phyloP scores from a whole-genome alignment of 257 asterid genomes.

The Linaria vulgaris region DNA sequence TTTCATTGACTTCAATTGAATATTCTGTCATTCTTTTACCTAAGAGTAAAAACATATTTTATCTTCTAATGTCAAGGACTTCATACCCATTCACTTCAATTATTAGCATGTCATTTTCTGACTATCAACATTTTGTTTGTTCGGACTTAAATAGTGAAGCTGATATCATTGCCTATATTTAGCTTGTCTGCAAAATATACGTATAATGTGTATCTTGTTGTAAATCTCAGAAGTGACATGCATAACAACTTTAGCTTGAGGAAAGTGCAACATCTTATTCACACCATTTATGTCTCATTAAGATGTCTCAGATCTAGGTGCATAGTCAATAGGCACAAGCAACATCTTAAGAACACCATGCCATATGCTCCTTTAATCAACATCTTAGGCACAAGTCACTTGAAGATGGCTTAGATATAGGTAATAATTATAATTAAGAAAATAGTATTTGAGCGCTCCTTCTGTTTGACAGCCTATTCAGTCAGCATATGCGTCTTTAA shows the following conservation, averaged over 20 bases:
- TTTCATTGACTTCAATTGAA: background rate
- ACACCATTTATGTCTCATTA: no score
- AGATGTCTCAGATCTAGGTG: no score
- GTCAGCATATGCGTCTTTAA: slow-evolving; percentile 7
- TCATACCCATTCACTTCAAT: background rate
- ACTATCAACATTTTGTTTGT: background rate
- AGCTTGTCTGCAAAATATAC: background rate
- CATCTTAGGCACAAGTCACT: background rate
- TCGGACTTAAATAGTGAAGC: background rate
- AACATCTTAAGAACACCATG: background rate
- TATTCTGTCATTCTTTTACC: background rate
- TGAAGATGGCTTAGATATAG: slow-evolving; percentile 5
- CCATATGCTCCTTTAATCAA: no score
- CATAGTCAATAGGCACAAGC: background rate
- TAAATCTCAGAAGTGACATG: slow-evolving; percentile 17
- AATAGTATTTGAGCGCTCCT: background rate
- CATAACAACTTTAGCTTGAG: slow-evolving; percentile 1
- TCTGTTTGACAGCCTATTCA: slow-evolving; percentile 12
- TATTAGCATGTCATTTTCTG: background rate
- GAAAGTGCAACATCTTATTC: background rate
- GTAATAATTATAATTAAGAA: background rate
- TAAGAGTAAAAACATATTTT: background rate
- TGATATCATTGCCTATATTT: background rate
- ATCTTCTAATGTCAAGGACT: background rate
- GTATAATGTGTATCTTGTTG: background rate